These are phyloP conservation scores for Coemansia sp. DNA, from an alignment of 192 early-diverging fungal genomes.

Conservation along the genomic window DNA sequence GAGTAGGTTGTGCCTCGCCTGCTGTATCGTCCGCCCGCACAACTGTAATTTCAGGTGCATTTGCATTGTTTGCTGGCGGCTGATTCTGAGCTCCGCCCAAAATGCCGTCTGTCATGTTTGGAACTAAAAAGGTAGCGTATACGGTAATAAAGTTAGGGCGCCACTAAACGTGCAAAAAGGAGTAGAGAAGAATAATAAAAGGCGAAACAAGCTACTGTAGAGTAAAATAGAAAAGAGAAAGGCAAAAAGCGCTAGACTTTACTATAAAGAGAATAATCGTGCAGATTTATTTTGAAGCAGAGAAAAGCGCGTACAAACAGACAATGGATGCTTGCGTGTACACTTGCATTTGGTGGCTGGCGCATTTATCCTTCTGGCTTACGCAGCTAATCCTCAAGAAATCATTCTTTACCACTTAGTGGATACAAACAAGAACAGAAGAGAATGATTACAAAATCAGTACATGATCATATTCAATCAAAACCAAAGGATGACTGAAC, in stretches of 20 bases:
- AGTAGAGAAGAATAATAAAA: not conserved
- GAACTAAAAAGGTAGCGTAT: not conserved
- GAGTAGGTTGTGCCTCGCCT: not conserved
- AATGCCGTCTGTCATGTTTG: slow-evolving; percentile 1
- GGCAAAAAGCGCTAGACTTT: not conserved
- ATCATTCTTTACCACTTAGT: no score
- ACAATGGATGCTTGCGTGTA: no score
- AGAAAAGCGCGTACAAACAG: no score
- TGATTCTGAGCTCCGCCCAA: slow-evolving; percentile 2
- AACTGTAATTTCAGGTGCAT: slow-evolving; percentile 7
- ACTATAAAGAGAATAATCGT: not conserved
- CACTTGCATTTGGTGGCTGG: no score
- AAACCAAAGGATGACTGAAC: not conserved
- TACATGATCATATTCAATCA: no score
- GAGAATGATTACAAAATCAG: not conserved
- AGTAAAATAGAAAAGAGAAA: not conserved
- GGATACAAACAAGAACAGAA: not conserved
- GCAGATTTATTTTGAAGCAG: no score
- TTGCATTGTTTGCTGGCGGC: not conserved
- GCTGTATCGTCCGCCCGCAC: not conserved
- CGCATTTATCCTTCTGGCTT: no score
- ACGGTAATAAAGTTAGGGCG: not conserved
- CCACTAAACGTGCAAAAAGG: not conserved
- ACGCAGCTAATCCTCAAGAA: no score
- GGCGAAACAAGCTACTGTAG: not conserved